Evolutionary conservation across 169 alveolate genomes (phyloP).

Genomic region (Cryptosporidium baileyi): DNA sequence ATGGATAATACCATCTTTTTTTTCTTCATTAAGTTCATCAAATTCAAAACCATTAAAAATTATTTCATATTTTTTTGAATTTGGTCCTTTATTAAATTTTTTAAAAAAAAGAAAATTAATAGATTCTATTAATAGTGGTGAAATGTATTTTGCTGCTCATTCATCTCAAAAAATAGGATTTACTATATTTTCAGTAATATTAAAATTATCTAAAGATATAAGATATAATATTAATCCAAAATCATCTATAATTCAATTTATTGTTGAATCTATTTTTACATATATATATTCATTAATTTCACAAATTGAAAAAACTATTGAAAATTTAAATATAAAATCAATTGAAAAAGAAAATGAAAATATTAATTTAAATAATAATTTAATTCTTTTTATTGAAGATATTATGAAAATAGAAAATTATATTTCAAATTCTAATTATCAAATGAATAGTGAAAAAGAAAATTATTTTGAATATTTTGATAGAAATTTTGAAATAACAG

Average conservation of each 20-base stretch:
- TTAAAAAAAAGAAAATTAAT: conserved; percentile 33
- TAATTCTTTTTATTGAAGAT: conserved; percentile 6
- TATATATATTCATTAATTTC: conserved; percentile 15
- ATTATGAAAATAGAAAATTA: conserved; percentile 29
- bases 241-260: conserved; percentile 44
- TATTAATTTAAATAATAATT: background rate
- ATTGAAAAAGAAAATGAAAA: background rate
- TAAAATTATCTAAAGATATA: conserved; percentile 20
- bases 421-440: conserved; percentile 45
- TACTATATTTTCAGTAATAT: conserved; percentile 27
- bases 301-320: conserved; percentile 14
- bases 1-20: conserved; percentile 53
- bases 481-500: conserved; percentile 32
- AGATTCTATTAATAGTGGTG: conserved; percentile 39
- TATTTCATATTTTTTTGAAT: conserved; percentile 31
- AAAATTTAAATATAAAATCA: background rate
- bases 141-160: conserved; percentile 61
- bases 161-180: conserved; percentile 60
- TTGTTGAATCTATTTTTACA: conserved; percentile 40
- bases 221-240: conserved; percentile 3
- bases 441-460: conserved; percentile 35
- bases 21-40: conserved; percentile 35
- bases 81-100: conserved; percentile 22
- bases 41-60: conserved; percentile 49
- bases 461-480: conserved; percentile 27